Evolutionary conservation across 2,329 filamentous ascomycete genomes (phyloP), one percentile per base, ranked within the genome.

Genomic region (Sporothrix phasma): DNA sequence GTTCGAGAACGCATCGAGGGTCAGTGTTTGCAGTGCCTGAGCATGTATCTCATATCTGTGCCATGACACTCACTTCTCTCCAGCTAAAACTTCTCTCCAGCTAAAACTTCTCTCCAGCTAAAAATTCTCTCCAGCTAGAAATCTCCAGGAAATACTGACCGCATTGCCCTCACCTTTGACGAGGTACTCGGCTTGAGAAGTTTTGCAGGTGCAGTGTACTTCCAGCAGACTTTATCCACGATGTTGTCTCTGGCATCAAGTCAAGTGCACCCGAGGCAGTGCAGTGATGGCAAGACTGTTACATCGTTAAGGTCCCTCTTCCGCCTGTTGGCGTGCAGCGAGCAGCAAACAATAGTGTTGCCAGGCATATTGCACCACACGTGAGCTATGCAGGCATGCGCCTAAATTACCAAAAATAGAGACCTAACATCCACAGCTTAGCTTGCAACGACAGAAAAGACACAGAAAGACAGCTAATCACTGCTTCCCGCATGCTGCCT

Each of bases 341-440:
- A 61, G 31, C 26, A 47, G 24, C 39, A 61, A 31, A 31, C 1
- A 29, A 37, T n/a, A 31, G 46, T 22, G 45, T 49, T 49, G 59
- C 15, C 29, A 17, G 31, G 19, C 13, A 51, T 15, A 61, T 61
- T 49, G 45, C 59, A 61, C 45, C 10, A 34, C 59, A 61, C 41
- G 45, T n/a, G 19, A 51, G 45, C n/a, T 11, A 61, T 51, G 60
- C 46, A 62, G 8, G 24, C 46, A 62, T 37, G 46, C 60, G 60
- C 47, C 37, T 53, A 15, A 24, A 19, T 37, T 47, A 8, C 45
- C 45, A 31, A 58, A 43, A 43, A 29, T 24, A 29, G 24, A 45
- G 13, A 22, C 13, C 34, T 51, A 17, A n/a, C 43, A 26, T 19
- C 43, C 45, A 51, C 46, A 41, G 19, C 56, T 4, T 58, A 29